Percentiles rank a stretch among this genome's conserved stretches.
phyloP scores from a whole-genome alignment of 306 rosid genomes.

The Dalbergia cochinchinensis region DNA sequence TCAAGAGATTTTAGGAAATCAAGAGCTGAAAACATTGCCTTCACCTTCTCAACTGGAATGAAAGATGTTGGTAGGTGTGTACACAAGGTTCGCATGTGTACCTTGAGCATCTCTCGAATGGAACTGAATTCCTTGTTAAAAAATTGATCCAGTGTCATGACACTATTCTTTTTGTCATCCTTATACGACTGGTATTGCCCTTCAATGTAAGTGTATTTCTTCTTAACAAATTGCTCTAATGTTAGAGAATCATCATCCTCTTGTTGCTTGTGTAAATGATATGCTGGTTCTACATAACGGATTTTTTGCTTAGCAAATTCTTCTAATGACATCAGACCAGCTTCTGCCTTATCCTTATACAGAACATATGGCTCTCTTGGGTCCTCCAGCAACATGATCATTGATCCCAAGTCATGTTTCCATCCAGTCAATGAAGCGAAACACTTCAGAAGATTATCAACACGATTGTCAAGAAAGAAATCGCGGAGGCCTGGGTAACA shows the following conservation, averaged over 20 bases:
- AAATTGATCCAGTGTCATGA: conserved; percentile 42
- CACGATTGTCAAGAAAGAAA: conserved; percentile 50
- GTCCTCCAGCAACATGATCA: conserved; percentile 51
- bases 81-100: conserved; percentile 30
- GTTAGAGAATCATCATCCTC: conserved; percentile 29
- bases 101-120: conserved; percentile 29
- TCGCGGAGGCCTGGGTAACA: conserved; percentile 16
- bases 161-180: not conserved
- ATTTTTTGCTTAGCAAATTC: conserved; percentile 29
- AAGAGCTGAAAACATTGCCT: conserved; percentile 42
- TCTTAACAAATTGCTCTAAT: conserved; percentile 38
- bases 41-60: conserved; percentile 44
- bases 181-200: conserved; percentile 22
- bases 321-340: conserved; percentile 20
- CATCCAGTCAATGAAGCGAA: conserved; percentile 46
- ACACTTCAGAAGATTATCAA: conserved; percentile 38
- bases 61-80: conserved; percentile 61
- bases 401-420: conserved; percentile 46
- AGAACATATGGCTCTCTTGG: conserved; percentile 41
- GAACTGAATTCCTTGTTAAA: conserved; percentile 31
- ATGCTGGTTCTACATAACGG: not conserved
- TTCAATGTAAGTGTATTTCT: not conserved
- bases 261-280: not conserved
- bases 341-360: conserved; percentile 30
- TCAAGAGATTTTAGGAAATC: conserved; percentile 41